Conservation (phyloP, 176 grass and related monocot genomes). For the Aegilops sharonensis region DNA sequence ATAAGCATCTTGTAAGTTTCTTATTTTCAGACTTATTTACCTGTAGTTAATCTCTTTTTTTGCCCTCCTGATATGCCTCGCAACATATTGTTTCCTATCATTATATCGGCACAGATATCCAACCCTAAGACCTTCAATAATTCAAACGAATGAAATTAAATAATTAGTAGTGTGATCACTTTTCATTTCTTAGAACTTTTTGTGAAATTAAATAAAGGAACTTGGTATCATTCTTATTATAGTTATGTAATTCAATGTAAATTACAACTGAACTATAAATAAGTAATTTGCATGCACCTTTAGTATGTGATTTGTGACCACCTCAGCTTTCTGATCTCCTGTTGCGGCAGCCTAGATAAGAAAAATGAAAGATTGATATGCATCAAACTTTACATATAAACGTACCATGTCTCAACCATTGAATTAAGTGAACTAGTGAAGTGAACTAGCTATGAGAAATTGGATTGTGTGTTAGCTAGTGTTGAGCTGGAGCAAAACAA, state of each 20-base stretch:
- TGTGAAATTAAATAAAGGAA: neutral
- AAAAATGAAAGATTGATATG: neutral
- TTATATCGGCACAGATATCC: slow-evolving; percentile 76
- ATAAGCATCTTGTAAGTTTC: neutral
- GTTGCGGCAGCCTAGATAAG: slow-evolving; percentile 57
- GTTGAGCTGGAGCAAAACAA: no score
- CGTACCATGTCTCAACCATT: neutral
- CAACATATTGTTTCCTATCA: slow-evolving; percentile 75
- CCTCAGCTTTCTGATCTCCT: slow-evolving; percentile 64
- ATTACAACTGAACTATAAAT: neutral
- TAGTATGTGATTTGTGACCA: slow-evolving; percentile 76
- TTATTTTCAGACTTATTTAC: slow-evolving; percentile 41
- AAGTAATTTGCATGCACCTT: slow-evolving; percentile 41
- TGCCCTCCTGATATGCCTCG: slow-evolving; percentile 84
- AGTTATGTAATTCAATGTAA: neutral
- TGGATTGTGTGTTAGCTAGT: no score
- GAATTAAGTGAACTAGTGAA: neutral
- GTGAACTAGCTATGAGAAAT: neutral
- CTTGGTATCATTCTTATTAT: neutral
- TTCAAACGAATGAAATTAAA: neutral
- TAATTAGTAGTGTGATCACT: neutral
- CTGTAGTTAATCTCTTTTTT: slow-evolving; percentile 86
- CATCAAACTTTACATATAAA: neutral
- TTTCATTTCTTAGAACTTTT: neutral
- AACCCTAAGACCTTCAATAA: slow-evolving; percentile 61